A percentile compares a stretch with the other conserved stretches of the same genome.
phyloP scores from a whole-genome alignment of 257 asterid genomes.

The Solanum chiquidenum region DNA sequence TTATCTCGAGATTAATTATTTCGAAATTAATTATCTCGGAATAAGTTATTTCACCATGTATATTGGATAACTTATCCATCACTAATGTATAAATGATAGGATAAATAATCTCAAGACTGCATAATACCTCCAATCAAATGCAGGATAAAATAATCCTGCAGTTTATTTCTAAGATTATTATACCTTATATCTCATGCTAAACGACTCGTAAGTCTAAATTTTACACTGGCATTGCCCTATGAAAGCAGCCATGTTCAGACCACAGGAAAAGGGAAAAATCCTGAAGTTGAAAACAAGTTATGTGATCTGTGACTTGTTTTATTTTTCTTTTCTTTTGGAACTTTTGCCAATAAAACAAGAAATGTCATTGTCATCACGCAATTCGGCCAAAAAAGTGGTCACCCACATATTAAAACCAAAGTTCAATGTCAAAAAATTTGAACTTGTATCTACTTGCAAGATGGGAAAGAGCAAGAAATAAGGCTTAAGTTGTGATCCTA shows the following conservation, averaged over 20 bases:
- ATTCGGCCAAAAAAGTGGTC: constrained; percentile 17
- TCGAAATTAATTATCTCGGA: too few species aligned
- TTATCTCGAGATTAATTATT: too few species aligned
- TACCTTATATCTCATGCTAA: too few species aligned
- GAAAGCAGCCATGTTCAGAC: background rate
- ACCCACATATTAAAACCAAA: background rate
- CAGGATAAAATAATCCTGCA: too few species aligned
- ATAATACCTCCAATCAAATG: fast-evolving
- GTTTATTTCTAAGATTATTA: fast-evolving
- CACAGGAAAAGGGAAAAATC: background rate
- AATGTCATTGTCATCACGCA: constrained; percentile 39
- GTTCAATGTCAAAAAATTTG: background rate
- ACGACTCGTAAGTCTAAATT: background rate
- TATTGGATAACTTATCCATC: too few species aligned
- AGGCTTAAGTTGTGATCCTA: background rate
- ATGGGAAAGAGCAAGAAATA: background rate
- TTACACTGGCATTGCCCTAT: background rate
- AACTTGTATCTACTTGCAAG: background rate
- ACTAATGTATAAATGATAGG: too few species aligned
- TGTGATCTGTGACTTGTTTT: constrained; percentile 1
- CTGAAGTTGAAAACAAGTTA: background rate
- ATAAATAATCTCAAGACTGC: too few species aligned
- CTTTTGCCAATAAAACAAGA: constrained; percentile 21
- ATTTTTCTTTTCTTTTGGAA: background rate
- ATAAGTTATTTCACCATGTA: too few species aligned